These are phyloP conservation scores for Aspergillus olivimuriae DNA, from an alignment of 495 filamentous ascomycete species.

Conservation along the genomic window DNA sequence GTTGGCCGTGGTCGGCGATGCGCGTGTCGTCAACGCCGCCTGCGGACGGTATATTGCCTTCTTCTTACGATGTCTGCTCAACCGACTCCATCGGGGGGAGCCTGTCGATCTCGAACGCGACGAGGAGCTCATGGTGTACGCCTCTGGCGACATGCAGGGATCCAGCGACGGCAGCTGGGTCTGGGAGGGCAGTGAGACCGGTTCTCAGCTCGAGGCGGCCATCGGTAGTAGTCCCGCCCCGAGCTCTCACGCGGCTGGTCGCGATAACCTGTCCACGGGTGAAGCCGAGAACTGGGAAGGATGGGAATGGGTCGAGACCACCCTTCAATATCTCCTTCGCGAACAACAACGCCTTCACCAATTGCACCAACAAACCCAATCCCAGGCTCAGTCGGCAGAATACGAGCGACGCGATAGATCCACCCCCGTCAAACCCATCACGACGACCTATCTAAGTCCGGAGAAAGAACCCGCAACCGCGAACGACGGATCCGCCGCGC, in stretches of 20 bases:
- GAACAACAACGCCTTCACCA: slow-evolving; percentile 37
- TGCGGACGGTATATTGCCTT: slow-evolving; percentile 83
- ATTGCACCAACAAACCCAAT: slow-evolving; percentile 3
- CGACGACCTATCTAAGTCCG: slow-evolving; percentile 25
- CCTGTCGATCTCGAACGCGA: slow-evolving; percentile 57
- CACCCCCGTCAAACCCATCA: slow-evolving; percentile 13
- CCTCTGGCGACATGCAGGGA: slow-evolving; percentile 87
- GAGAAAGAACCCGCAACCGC: slow-evolving; percentile 30
- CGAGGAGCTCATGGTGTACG: slow-evolving; percentile 86
- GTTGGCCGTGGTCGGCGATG: slow-evolving; percentile 58
- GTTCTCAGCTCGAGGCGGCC: slow-evolving; percentile 29
- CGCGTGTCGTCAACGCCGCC: slow-evolving; percentile 64
- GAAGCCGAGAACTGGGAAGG: slow-evolving; percentile 40
- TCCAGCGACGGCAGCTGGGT: slow-evolving; percentile 74
- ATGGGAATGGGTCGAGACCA: slow-evolving; percentile 49
- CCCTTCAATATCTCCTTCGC: slow-evolving; percentile 39
- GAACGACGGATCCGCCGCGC: slow-evolving; percentile 34
- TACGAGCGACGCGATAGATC: slow-evolving; percentile 10
- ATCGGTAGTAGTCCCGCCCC: slow-evolving; percentile 8
- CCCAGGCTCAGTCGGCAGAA: slow-evolving; percentile 8
- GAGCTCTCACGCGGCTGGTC: not conserved
- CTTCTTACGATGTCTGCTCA: slow-evolving; percentile 61
- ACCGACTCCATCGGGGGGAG: slow-evolving; percentile 49
- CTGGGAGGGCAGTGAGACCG: slow-evolving; percentile 65
- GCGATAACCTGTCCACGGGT: slow-evolving; percentile 1